These are phyloP conservation scores for Neurospora sp. DNA, from an alignment of 495 filamentous ascomycete genomes.

Conservation along the genomic window DNA sequence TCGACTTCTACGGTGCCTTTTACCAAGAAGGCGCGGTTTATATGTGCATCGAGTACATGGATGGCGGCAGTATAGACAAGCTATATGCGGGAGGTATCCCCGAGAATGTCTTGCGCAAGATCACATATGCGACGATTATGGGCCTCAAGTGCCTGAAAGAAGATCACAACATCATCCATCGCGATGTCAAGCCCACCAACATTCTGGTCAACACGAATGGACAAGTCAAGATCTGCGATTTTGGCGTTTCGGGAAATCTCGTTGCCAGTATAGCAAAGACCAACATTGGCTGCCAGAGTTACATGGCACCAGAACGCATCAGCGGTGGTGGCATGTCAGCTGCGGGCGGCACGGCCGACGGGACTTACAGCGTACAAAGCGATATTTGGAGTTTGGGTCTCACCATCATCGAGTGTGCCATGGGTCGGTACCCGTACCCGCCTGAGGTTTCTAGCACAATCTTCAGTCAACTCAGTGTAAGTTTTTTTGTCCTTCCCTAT, in stretches of 20 bases:
- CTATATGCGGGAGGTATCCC: constrained; percentile 89
- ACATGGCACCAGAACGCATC: constrained; percentile 98
- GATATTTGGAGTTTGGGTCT: constrained; percentile 96
- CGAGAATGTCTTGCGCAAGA: constrained; percentile 80
- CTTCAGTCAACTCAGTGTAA: constrained; percentile 92
- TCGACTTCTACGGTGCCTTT: constrained; percentile 98
- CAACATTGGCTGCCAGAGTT: constrained; percentile 98
- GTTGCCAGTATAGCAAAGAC: constrained; percentile 98
- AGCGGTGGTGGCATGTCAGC: constrained; percentile 72
- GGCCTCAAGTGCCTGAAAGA: constrained; percentile 91
- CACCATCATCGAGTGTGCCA: constrained; percentile 91
- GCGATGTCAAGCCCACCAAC: constrained; percentile 97
- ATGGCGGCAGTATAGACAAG: constrained; percentile 97
- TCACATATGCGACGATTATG: constrained; percentile 82
- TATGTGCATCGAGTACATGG: constrained; percentile 99
- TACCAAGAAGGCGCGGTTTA: constrained; percentile 99
- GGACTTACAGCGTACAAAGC: constrained; percentile 95
- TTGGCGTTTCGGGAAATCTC: constrained; percentile 92
- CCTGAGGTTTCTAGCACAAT: constrained; percentile 98
- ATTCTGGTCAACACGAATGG: constrained; percentile 84
- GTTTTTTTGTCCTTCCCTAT: constrained; percentile 24
- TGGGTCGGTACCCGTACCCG: constrained; percentile 93
- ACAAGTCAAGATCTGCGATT: constrained; percentile 97
- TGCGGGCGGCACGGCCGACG: constrained; percentile 55
- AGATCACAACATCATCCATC: constrained; percentile 98